Base-by-base conservation (phyloP, 2,329 filamentous ascomycete species). In the Ophiostoma triangulosporum region DNA sequence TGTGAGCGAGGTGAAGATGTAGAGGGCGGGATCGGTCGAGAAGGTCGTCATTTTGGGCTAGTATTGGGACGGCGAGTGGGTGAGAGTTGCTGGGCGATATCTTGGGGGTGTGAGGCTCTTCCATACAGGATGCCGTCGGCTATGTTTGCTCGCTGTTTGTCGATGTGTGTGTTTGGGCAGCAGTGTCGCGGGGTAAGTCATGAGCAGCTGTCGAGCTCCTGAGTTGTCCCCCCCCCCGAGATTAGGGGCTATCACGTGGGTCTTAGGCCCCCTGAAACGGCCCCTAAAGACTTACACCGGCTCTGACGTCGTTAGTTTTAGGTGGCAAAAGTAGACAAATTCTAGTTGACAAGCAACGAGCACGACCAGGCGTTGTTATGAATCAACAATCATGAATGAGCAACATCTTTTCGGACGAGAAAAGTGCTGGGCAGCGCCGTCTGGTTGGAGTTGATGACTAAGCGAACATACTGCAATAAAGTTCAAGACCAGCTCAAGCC, bases 1-100 rank as follows among this genome's bases (percentile, higher is more conserved):
- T 20, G 93, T 97, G 54, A 98, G 77, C 52, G 91, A 97, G 57
- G 93, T 97, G 72, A 94, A 96, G 62, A 98, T 85, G 73, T 93
- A 98, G 58, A 98, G 81, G 27, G 83, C 75, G 49, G 84, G 78
- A 66, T 88, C 84, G 60, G 73, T 75, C 60, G 73, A 73, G 65
- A 72, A 77, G 52, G 73, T 69, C 20, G 57, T 57, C 55, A 57
- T 57, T 24, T 43, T 56, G 51, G 38, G n/a, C n/a, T 29, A 12
- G 20, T 7, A 6, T n/a, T 4, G 14, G 14, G 24, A 7, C 9
- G 6, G 43, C 20, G 4, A 14, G 15, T 5, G 6, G 11, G 6
- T 26, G 22, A 5, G 12, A 9, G 22, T n/a, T 45, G 22, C 40
- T 45, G n/a, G n/a, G 14, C 27, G 24, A 11, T 27, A 14, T 12